These are phyloP conservation scores for Trichoderma citrinoviride DNA, from an alignment of 2,329 filamentous ascomycete genomes.

Conservation along the genomic window DNA sequence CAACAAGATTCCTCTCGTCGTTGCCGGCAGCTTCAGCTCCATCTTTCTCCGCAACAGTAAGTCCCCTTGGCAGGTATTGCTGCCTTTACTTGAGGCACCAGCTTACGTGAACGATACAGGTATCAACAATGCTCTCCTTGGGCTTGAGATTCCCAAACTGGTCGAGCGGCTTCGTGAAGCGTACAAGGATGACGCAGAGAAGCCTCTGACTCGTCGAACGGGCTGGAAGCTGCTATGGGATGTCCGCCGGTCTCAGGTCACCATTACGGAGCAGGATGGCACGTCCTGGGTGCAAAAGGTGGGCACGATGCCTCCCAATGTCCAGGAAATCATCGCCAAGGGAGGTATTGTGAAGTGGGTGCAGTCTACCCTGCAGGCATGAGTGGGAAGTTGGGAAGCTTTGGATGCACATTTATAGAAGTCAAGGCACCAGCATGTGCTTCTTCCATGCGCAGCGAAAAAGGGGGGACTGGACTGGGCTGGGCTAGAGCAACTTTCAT, in stretches of 20 bases:
- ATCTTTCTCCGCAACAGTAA: slow-evolving; percentile 70
- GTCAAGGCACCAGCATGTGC: too few species aligned
- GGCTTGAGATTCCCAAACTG: slow-evolving; percentile 66
- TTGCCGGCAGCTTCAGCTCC: slow-evolving; percentile 78
- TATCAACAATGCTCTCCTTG: slow-evolving; percentile 77
- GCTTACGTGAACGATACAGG: slow-evolving; percentile 24
- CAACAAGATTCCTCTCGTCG: slow-evolving; percentile 74
- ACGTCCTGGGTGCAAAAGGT: slow-evolving; percentile 75
- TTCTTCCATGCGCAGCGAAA: too few species aligned
- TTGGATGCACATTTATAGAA: too few species aligned
- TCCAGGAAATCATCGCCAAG: slow-evolving; percentile 76
- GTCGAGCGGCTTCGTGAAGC: slow-evolving; percentile 63
- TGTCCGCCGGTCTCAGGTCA: slow-evolving; percentile 66
- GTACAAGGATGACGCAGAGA: slow-evolving; percentile 50
- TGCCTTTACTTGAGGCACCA: background rate
- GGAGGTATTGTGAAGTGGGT: slow-evolving; percentile 81
- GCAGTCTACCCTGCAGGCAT: slow-evolving; percentile 61
- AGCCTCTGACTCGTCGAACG: slow-evolving; percentile 66
- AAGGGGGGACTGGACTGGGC: too few species aligned
- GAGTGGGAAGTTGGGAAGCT: too few species aligned
- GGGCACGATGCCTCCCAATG: slow-evolving; percentile 77
- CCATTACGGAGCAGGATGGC: slow-evolving; percentile 67
- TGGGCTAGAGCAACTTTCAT: too few species aligned
- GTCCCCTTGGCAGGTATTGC: background rate
- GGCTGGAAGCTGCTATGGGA: slow-evolving; percentile 87